Conservation (phyloP, 768 basidiomycete genomes). For the Russula olivacea region DNA sequence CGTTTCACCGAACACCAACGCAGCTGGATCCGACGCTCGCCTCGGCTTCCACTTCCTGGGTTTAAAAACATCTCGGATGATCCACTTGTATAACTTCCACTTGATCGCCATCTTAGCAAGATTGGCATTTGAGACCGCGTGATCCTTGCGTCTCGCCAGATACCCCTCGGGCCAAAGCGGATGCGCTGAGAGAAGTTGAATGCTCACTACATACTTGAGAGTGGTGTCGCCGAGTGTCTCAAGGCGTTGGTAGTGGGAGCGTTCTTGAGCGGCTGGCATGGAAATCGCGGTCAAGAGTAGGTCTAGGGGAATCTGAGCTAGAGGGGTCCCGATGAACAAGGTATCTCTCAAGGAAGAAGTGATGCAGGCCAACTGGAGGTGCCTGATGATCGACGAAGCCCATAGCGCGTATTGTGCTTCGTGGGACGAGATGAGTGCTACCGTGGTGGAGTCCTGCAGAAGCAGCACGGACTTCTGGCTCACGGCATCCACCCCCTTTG, state of each 20-base stretch:
- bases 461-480: conserved; percentile 35
- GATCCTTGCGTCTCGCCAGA: conserved; percentile 63
- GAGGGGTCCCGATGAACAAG: conserved; percentile 40
- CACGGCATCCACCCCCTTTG: conserved; percentile 21
- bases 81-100: conserved; percentile 54
- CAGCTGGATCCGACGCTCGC: conserved; percentile 27
- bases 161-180: conserved; percentile 82
- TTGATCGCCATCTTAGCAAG: conserved; percentile 61
- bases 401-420: conserved; percentile 53
- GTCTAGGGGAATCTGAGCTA: conserved; percentile 42
- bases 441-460: conserved; percentile 39
- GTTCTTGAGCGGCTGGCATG: conserved; percentile 56
- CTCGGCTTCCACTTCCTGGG: conserved; percentile 39
- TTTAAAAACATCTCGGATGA: conserved; percentile 49
- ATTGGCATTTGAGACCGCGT: conserved; percentile 60
- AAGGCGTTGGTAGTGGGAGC: conserved; percentile 60
- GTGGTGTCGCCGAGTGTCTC: conserved; percentile 75
- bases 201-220: conserved; percentile 54
- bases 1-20: background rate
- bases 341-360: conserved; percentile 43
- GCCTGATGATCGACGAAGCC: conserved; percentile 63
- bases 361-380: conserved; percentile 47
- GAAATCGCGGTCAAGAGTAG: conserved; percentile 53
- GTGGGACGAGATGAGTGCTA: conserved; percentile 47
- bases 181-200: conserved; percentile 57